Evolutionary conservation across 2,329 filamentous ascomycete genomes (phyloP).

Genomic region (Fusarium continuum): DNA sequence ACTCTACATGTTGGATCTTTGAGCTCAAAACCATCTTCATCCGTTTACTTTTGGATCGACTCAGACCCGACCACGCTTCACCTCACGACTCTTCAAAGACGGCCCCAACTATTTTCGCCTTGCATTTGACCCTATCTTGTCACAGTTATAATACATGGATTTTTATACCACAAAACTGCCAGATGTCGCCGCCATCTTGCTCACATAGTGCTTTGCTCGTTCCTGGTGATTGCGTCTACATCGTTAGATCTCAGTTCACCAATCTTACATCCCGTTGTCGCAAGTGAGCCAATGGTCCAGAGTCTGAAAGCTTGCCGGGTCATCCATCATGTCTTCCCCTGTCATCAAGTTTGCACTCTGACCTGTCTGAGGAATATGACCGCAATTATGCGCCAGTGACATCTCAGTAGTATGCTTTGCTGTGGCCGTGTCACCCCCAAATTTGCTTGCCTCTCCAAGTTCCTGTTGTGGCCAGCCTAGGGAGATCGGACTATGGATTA

Average conservation of each 20-base stretch:
- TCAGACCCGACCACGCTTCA: not conserved
- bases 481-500: not conserved
- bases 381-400: not conserved
- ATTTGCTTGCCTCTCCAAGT: not conserved
- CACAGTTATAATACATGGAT: constrained; percentile 22
- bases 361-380: not conserved
- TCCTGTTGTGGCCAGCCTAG: not conserved
- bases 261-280: not conserved
- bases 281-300: constrained; percentile 33
- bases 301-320: constrained; percentile 20
- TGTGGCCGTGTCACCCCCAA: not conserved
- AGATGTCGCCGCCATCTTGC: not conserved
- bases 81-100: not conserved
- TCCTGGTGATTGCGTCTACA: not conserved
- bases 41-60: not conserved
- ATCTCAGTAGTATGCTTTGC: not conserved
- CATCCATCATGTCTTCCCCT: not conserved
- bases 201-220: not conserved
- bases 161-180: not conserved
- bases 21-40: not conserved
- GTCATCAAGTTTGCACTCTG: not conserved
- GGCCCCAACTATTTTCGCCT: not conserved
- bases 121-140: constrained; percentile 9
- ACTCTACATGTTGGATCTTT: not conserved
- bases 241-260: not conserved